Evolutionary conservation across 176 grass and related monocot species (phyloP), one percentile per base, ranked within the genome.

Genomic region (Tillandsia leiboldiana): DNA sequence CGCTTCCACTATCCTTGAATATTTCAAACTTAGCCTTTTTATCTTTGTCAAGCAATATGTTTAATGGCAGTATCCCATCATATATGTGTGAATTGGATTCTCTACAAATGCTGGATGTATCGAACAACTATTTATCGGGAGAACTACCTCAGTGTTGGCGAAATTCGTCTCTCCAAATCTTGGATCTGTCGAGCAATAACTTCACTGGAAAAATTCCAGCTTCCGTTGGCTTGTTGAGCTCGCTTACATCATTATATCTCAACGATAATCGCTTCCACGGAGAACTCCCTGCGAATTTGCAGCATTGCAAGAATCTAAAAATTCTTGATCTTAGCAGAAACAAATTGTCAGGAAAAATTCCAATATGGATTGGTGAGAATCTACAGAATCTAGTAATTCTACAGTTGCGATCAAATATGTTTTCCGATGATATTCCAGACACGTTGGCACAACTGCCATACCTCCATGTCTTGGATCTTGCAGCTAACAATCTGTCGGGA

Each of bases 391-490:
- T 80, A 17, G 26, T 12, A 66, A 42, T 73, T 17, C 12, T 80
- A 5, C 63, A 54, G 66, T 33, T 81, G 3, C 49, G 33, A 1
- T 69, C 63, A n/a, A 81, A 81, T 63, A 50, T 2, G 11, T 63
- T 73, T 7, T 20, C 2, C 0, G 71, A 33, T 2, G 8, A 17
- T 15, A 73, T 73, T 50, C 71, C 71, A 10, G 4, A n/a, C 1
- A 33, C 63, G 13, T n/a, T 73, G 10, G 54, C 27, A 63, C 9
- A 74, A 13, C 48, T 81, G 48, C 11, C 24, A 12, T 54, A 3
- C 10, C 78, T 81, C 14, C 71, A 63, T 11, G 51, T 81, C 8
- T 9, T 81, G 9, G 78, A 81, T 69, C 51, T 81, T 51, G 18
- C 72, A 12, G 17, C 59, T 51, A 81, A 73, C 47, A 12, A 63